A percentile compares a stretch with the other conserved stretches of the same genome.
Conservation (phyloP, 768 basidiomycete genomes). For the Asterophora parasitica region DNA sequence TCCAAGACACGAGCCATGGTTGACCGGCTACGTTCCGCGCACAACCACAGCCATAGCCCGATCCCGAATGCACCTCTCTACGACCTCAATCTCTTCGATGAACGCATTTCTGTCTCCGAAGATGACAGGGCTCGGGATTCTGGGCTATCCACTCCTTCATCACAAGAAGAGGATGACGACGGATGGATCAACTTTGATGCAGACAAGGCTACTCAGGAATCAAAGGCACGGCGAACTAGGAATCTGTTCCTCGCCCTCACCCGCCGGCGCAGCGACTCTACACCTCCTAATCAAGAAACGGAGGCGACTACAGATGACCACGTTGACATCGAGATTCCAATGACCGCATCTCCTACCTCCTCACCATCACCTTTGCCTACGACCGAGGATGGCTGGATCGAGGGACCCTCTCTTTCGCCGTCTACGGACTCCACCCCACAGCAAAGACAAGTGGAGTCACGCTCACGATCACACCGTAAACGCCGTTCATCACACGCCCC, state of each 20-base stretch:
- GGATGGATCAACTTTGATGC: slow-evolving; percentile 39
- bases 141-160: slow-evolving; percentile 25
- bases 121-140: slow-evolving; percentile 31
- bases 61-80: slow-evolving; percentile 30
- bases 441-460: slow-evolving; percentile 11
- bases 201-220: slow-evolving; percentile 17
- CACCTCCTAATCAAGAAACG: slow-evolving; percentile 23
- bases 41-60: slow-evolving; percentile 24
- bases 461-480: slow-evolving; percentile 15
- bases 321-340: slow-evolving; percentile 6
- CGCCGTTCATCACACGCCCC: slow-evolving; percentile 16
- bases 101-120: slow-evolving; percentile 35
- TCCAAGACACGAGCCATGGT: slow-evolving; percentile 60
- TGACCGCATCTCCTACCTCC: slow-evolving; percentile 20
- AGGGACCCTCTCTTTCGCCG: slow-evolving; percentile 21
- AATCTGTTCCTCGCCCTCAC: slow-evolving; percentile 39
- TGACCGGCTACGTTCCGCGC: slow-evolving; percentile 43
- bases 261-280: slow-evolving; percentile 36
- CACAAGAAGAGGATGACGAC: slow-evolving; percentile 36
- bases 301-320: slow-evolving; percentile 11
- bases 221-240: slow-evolving; percentile 36
- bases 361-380: slow-evolving; percentile 23
- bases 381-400: slow-evolving; percentile 37
- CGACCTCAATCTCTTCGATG: slow-evolving; percentile 25
- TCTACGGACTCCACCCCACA: slow-evolving; percentile 1